A percentile compares a stretch with the other conserved stretches of the same genome.
Evolutionary conservation across 2,329 filamentous ascomycete species (phyloP).

Genomic region (Nothophaeocryptopus gaeumannii): DNA sequence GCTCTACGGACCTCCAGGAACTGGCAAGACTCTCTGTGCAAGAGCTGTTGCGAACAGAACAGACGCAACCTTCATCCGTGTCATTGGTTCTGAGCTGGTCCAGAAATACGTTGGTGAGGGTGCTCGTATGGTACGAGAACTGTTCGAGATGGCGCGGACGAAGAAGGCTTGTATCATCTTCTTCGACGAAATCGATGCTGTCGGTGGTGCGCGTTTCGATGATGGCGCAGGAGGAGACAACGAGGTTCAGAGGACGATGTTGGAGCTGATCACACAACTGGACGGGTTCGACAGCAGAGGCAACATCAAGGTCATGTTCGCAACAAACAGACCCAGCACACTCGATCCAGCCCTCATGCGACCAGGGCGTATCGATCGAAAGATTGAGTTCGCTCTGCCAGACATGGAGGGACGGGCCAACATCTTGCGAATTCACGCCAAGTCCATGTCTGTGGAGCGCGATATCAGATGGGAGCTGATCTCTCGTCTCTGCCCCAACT

Average conservation of each 20-base stretch:
- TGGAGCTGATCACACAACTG: slow-evolving; percentile 94
- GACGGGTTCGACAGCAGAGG: slow-evolving; percentile 94
- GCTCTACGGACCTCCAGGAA: slow-evolving; percentile 93
- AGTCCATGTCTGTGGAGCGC: slow-evolving; percentile 98
- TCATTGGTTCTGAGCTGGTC: slow-evolving; percentile 95
- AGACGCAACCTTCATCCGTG: slow-evolving; percentile 96
- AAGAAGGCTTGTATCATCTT: slow-evolving; percentile 99
- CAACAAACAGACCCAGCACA: slow-evolving; percentile 92
- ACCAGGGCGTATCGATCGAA: slow-evolving; percentile 94
- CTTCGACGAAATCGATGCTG: slow-evolving; percentile 97
- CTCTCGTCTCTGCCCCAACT: slow-evolving; percentile 92
- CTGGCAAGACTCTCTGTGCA: slow-evolving; percentile 98
- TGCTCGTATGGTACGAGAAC: slow-evolving; percentile 94
- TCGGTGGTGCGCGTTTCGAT: slow-evolving; percentile 93
- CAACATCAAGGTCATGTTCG: slow-evolving; percentile 99
- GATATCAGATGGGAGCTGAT: slow-evolving; percentile 99
- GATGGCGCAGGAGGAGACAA: slow-evolving; percentile 96
- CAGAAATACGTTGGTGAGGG: slow-evolving; percentile 99
- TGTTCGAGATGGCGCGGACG: slow-evolving; percentile 98
- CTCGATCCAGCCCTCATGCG: slow-evolving; percentile 96
- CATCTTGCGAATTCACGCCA: slow-evolving; percentile 96
- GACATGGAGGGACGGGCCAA: slow-evolving; percentile 97
- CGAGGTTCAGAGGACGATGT: slow-evolving; percentile 95
- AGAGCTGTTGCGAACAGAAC: slow-evolving; percentile 96
- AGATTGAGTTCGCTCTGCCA: slow-evolving; percentile 97